Conservation (phyloP, 345 rosid genomes). For the Eucalyptus erythrocorys region DNA sequence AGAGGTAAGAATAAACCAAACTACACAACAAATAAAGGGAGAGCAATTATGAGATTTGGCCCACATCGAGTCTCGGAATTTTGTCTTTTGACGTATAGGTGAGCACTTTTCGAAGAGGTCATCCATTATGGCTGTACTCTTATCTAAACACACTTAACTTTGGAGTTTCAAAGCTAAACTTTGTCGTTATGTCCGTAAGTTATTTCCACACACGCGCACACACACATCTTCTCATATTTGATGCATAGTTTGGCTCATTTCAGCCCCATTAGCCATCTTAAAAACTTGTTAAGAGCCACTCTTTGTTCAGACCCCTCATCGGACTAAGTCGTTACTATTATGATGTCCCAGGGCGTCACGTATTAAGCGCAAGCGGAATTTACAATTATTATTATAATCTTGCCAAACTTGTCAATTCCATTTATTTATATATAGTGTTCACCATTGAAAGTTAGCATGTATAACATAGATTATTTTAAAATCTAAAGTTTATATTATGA, state of each 20-base stretch:
- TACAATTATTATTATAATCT: too few relatives aligned
- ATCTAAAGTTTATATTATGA: too few relatives aligned
- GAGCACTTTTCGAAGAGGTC: background rate
- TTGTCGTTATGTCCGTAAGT: background rate
- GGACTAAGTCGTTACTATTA: accelerated
- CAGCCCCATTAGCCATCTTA: background rate
- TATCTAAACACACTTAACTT: background rate
- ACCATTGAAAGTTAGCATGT: too few relatives aligned
- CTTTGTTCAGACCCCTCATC: accelerated
- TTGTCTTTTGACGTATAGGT: background rate
- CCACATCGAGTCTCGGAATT: accelerated
- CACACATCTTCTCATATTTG: accelerated
- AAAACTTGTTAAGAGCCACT: background rate
- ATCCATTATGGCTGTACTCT: background rate
- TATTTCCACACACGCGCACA: background rate
- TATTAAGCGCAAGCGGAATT: too few relatives aligned
- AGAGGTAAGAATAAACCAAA: too few relatives aligned
- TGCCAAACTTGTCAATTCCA: too few relatives aligned
- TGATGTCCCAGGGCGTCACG: too few relatives aligned
- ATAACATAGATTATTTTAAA: too few relatives aligned
- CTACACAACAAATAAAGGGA: too few relatives aligned
- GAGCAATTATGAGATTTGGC: background rate
- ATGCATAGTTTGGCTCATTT: background rate
- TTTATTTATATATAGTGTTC: too few relatives aligned
- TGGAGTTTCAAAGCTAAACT: background rate